Base-by-base conservation (phyloP, 2,329 filamentous ascomycete genomes). In the Neopestalotiopsis sp. region DNA sequence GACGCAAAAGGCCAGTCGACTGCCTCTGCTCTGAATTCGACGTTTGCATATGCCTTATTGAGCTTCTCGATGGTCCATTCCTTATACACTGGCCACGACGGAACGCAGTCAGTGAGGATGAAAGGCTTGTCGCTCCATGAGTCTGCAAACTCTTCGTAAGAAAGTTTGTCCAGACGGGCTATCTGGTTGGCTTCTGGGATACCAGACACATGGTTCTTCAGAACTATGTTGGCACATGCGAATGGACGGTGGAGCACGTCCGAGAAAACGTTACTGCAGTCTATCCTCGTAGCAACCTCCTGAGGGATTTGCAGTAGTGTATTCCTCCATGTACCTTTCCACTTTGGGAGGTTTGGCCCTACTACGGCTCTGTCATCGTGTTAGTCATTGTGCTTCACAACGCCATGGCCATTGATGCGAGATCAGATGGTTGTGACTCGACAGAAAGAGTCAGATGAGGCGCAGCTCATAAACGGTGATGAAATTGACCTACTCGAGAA, bases 211-310 rank as follows among this genome's bases (percentile, higher is more conserved):
- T 91, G 97, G 2, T 88, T 87, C 6, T 83, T 79, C 56, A 97
- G 82, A 1, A 87, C 81, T 34, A 94, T 90, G 76, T 97, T 89
- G 60, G 94, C 92, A 82, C 95, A 98, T 73, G 93, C 91, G 79
- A 97, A 98, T 0, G 95, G 95, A 10, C 95, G 89, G 80, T 98
- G 94, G 30, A 98, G 86, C 7, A 93, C 90, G 80, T 99, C 95
- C 14, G 95, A 98, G 80, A 93, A 98, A 65, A 98, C 89, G 74
- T 90, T 89, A 65, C 86, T 86, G 81, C 95, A 97, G 73, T 92
- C 87, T 45, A 97, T 83, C 13, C 81, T 84, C 49, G 89, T 85
- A 62, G 88, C 84, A 68, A 85, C 82, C 14, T 81, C 78, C 24
- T 76, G 71, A 1, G 84, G 78, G 14, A 93, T 83, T 45, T 86